phyloP scores from a whole-genome alignment of 202 grass and related monocot genomes.

The Digitaria exilis region DNA sequence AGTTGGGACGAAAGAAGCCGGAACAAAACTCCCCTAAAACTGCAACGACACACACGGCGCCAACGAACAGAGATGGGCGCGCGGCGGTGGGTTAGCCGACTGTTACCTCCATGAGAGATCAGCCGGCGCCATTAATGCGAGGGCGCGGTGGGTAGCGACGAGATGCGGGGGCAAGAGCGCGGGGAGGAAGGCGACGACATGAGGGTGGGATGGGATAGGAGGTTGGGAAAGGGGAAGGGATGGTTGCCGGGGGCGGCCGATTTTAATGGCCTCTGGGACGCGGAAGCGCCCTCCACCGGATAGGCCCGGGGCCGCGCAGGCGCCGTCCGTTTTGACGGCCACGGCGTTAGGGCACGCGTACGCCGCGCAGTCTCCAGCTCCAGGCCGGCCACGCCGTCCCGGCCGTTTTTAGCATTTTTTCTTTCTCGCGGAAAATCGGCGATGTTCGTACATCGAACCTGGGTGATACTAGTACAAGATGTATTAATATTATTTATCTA shows the following conservation, averaged over 20 bases:
- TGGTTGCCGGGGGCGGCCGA: background rate
- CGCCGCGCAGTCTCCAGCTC: background rate
- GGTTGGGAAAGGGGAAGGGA: conserved; percentile 44
- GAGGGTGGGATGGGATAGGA: background rate
- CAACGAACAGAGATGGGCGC: too few relatives aligned
- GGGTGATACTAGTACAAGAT: background rate
- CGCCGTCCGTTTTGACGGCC: conserved; percentile 29
- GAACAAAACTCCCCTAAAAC: background rate
- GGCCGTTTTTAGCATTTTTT: background rate
- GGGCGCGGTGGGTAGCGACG: background rate
- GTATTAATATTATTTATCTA: background rate
- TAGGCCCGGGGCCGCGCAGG: conserved; percentile 20
- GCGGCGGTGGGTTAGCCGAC: conserved; percentile 7
- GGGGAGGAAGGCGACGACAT: conserved; percentile 46
- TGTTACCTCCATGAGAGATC: conserved; percentile 19
- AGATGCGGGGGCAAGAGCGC: conserved; percentile 18
- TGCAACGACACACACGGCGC: too few relatives aligned
- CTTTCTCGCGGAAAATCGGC: background rate
- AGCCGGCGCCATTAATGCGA: background rate
- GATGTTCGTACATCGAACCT: background rate
- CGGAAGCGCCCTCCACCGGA: conserved; percentile 57
- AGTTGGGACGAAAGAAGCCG: background rate
- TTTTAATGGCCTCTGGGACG: conserved; percentile 42
- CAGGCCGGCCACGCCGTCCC: background rate
- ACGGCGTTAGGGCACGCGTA: conserved; percentile 46